Conservation (phyloP, 169 alveolate genomes). For the Plasmodium blacklocki region DNA sequence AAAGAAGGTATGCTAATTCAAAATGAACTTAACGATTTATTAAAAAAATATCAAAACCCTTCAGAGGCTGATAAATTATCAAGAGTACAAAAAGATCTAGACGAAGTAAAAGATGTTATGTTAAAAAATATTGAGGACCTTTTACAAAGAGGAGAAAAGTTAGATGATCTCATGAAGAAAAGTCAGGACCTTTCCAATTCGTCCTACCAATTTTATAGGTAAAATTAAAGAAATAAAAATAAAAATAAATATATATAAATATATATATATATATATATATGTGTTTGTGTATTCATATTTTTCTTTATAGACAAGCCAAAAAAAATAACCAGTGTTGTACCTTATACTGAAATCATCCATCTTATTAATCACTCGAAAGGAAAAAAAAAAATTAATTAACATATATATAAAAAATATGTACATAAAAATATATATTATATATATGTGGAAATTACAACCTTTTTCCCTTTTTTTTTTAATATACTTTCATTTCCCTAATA, state of each 20-base stretch:
- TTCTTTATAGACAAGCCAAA: conserved; percentile 93
- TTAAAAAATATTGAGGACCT: conserved; percentile 88
- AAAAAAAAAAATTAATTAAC: too few species aligned
- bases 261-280: conserved; percentile 5
- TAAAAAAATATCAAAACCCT: conserved; percentile 93
- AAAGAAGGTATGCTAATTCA: conserved; percentile 83
- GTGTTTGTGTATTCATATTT: conserved; percentile 59
- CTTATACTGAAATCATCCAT: conserved; percentile 75
- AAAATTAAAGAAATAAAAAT: not conserved
- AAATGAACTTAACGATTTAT: conserved; percentile 87
- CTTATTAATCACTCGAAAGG: too few species aligned
- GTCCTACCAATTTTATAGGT: conserved; percentile 76
- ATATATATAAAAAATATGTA: too few species aligned
- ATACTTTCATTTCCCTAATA: too few species aligned
- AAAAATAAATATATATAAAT: not conserved
- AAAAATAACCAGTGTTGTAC: conserved; percentile 93
- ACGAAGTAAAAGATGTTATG: conserved; percentile 90
- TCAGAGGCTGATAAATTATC: conserved; percentile 93
- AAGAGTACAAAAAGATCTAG: conserved; percentile 93
- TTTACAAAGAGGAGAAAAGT: conserved; percentile 95
- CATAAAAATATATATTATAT: too few species aligned
- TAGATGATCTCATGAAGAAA: conserved; percentile 94
- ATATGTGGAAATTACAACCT: too few species aligned
- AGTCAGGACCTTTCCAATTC: conserved; percentile 91
- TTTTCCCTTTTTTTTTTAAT: too few species aligned